Evolutionary conservation across 1,284 basidiomycete species (phyloP), one percentile per base, ranked within the genome.

Genomic region (Athelia psychrophila): DNA sequence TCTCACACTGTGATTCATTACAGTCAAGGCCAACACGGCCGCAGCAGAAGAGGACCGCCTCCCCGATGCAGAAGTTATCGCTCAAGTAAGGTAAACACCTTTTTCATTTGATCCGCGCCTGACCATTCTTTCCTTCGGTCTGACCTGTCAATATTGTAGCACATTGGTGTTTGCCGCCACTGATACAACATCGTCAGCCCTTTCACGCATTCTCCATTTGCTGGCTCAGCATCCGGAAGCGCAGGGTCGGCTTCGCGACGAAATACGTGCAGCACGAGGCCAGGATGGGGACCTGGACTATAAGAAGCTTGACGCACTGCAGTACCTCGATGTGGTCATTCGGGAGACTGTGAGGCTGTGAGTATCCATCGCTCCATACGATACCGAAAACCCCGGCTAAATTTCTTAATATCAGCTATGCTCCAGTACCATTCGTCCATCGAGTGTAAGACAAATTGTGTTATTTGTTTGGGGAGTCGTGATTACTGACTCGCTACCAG

Each of bases 61-160:
- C 46, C 70, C 62, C 44, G 74, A 77, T 49, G 58, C 60, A 24
- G 76, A 76, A 52, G 56, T 77, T 36, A 72, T 75, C 6, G 76
- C 75, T 1, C 76, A 78, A 56, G 74, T 78, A 70, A 76, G 73
- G 75, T 76, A 58, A 38, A 70, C n/a, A n/a, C n/a, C n/a, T n/a
- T n/a, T n/a, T n/a, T n/a, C n/a, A n/a, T n/a, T n/a, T 60, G 13
- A 30, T 30, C 27, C 13, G 13, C 27, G 13, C 6, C 27, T 6
- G 13, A 30, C 27, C 13, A 30, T 30, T 5, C 27, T 30, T 5
- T n/a, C n/a, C n/a, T n/a, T n/a, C n/a, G 13, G 13, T 13, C 27
- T 30, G 13, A 30, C 27, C 5, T 30, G 5, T 5, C 27, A 30
- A 27, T n/a, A 38, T 18, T 42, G 12, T 48, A 76, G 76, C 6